Evolutionary conservation across 148 eudicot species (phyloP), one percentile per base, ranked within the genome.

Genomic region (Amaranthus hypochondriacus): DNA sequence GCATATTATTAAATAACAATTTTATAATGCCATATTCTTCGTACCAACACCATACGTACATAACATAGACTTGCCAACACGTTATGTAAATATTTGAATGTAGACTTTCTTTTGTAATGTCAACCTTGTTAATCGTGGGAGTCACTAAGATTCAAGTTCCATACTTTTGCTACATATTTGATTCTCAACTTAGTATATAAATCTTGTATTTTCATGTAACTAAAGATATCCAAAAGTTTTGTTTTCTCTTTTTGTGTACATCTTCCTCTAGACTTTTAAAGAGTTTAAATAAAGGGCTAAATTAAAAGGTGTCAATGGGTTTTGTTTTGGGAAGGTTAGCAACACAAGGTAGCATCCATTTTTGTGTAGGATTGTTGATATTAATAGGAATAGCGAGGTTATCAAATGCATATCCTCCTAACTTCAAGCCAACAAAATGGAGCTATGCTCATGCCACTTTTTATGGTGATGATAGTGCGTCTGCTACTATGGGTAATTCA

Each of bases 381-480:
- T 52, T 74, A 21, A 14, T 74, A 61, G 69, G 56, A 62, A 73
- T 49, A 48, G 69, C 42, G 61, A 62, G 60, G 74, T 62, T 28
- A 13, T 65, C 71, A 7, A 44, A 66, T 51, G 75, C 61, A 48
- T 62, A 6, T 54, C 28, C 69, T 56, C 21, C 7, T 52, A 9
- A 9, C 10, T 76, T 63, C 73, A 56, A 79, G 7, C 78, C 87
- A 71, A 60, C 44, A 13, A 63, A 77, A 50, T 90, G 96, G 98
- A 76, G 63, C 43, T 64, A 58, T 7, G 90, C 96, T 46, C 85
- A 86, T 61, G 96, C 96, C 57, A 90, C 96, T 0, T 92, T 92
- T 66, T 92, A 92, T 50, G 98, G 98, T 0, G 93, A 92, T 56
- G 96, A 88, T 51, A 13, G 87, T 3, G 93, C 92, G 42, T 71